These are phyloP conservation scores for Eutrema japonicum DNA, from an alignment of 345 rosid species.

Conservation along the genomic window DNA sequence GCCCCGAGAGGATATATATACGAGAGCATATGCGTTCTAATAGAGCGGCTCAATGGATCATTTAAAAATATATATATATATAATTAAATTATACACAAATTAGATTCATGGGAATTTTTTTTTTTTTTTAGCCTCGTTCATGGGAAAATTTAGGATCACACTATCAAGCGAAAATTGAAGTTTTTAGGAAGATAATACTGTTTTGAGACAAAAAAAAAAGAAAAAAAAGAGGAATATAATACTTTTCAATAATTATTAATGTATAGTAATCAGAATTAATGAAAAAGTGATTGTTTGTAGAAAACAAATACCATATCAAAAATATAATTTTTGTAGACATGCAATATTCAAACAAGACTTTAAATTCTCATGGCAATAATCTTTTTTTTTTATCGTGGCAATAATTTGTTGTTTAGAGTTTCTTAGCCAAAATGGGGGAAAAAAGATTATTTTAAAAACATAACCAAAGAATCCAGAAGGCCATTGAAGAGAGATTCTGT, in stretches of 20 bases:
- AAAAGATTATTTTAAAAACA: neutral
- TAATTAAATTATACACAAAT: neutral
- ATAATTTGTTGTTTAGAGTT: neutral
- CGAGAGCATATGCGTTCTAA: neutral
- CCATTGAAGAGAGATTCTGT: neutral
- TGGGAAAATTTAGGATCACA: neutral
- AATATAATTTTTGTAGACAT: neutral
- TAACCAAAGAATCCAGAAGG: constrained; percentile 15
- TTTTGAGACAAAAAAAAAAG: no score
- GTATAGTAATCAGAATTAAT: no score
- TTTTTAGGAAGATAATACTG: neutral
- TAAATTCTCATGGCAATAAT: neutral
- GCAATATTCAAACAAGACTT: neutral
- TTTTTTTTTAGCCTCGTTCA: neutral
- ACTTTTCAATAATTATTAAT: no score
- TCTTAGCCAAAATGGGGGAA: no score
- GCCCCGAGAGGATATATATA: neutral
- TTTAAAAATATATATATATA: neutral
- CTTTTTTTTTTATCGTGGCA: neutral
- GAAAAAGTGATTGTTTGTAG: neutral
- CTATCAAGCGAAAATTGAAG: no score
- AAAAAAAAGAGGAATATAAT: no score
- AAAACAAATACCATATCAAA: neutral
- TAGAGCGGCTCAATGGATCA: neutral
- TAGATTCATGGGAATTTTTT: neutral